These are phyloP conservation scores for Penicillium hesseltinei DNA, from an alignment of 2,329 filamentous ascomycete species.

Conservation along the genomic window DNA sequence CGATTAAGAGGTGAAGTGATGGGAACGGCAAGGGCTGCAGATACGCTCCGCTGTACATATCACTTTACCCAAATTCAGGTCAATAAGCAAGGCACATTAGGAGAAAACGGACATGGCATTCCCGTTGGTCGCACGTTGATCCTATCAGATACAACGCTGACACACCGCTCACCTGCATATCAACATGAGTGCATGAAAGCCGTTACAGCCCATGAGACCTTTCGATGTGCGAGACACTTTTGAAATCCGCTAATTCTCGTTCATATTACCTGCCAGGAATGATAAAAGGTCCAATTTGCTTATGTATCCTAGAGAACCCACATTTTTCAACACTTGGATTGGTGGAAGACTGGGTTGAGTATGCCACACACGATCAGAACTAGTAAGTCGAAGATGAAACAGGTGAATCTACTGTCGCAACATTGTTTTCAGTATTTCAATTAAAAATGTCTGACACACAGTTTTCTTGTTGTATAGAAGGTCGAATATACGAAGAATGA, in stretches of 20 bases:
- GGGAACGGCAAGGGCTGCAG: background rate
- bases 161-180: background rate
- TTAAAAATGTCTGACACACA: no score
- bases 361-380: background rate
- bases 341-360: background rate
- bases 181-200: background rate
- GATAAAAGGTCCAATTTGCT: background rate
- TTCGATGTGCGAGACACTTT: no score
- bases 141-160: background rate
- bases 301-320: background rate
- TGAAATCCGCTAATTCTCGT: no score
- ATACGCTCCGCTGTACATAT: background rate
- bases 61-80: background rate
- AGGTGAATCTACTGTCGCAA: no score
- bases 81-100: background rate
- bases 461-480: background rate
- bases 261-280: background rate
- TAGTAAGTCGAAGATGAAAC: no score
- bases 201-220: background rate
- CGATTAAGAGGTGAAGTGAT: background rate
- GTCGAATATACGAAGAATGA: background rate
- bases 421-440: background rate
- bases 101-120: background rate
- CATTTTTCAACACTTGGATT: background rate
- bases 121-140: background rate